Base-by-base conservation (phyloP, 495 filamentous ascomycete species). In the Clohesyomyces aquaticus region DNA sequence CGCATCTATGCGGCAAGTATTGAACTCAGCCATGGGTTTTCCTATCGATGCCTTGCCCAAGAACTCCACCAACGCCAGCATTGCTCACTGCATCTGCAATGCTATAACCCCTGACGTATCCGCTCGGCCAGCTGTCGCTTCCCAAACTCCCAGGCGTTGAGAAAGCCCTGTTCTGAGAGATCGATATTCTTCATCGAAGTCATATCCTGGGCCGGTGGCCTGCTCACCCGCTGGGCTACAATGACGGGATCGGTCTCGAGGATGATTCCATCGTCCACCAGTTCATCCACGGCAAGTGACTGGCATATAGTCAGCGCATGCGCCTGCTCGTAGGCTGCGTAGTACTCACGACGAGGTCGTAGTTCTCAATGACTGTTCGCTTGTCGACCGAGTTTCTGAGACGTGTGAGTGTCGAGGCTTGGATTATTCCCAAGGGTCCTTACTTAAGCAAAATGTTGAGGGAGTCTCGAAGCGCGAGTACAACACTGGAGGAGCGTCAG, bases 321-420 rank as follows among this genome's bases (percentile, higher is more conserved):
- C 10, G 38, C 2, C 21, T 3, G 1, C 3, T 55, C 46, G 18
- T 18, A 8, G 35, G 10, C 3, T 21, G 0, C 4, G 10, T 28
- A 67, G 61, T 71, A 74, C 74, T 59, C 74, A 71, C 58, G 63
- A 67, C 66, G 56, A 75, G 83, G 72, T 98, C 94, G 80, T 97
- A 98, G 82, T 97, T 96, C 78, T 99, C 94, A 71, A 97, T 86
- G 63, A 98, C 90, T 10, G 93, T 98, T 63, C 94, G 90, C 81
- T 96, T 96, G 81, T 99, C 94, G 55, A 92, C 91, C 23, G 91
- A 90, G 77, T 93, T 93, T 76, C 89, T 93, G 64, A 3, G n/a
- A 2, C 23, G 0, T 23, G 53, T 41, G 1, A 28, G 32, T 9
- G 12, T 35, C 18, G 23, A 0, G 43, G 14, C 12, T n/a, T 46